These are phyloP conservation scores for Pezicula rhizophila DNA, from an alignment of 2,329 filamentous ascomycete species.

Conservation along the genomic window DNA sequence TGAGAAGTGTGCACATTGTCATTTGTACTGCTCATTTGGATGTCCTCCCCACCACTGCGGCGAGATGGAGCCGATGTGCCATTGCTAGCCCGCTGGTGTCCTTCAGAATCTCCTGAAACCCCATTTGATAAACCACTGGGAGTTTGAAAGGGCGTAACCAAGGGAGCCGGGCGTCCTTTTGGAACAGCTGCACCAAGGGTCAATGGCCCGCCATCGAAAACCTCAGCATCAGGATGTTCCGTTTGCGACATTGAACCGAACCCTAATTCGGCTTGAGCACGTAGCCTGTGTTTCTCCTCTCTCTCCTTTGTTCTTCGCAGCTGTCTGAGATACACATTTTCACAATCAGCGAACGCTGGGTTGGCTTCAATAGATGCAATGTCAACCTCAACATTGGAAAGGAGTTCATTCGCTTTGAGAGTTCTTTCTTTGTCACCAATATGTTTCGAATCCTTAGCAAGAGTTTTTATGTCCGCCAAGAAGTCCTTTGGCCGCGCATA, in stretches of 20 bases:
- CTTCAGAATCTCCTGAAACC: constrained; percentile 37
- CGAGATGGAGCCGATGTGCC: constrained; percentile 44
- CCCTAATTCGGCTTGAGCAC: constrained; percentile 8
- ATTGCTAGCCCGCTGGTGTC: constrained; percentile 43
- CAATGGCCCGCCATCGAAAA: constrained; percentile 41
- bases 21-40: constrained; percentile 55
- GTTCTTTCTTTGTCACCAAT: constrained; percentile 77
- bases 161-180: constrained; percentile 31
- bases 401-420: constrained; percentile 83
- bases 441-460: constrained; percentile 79
- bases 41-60: constrained; percentile 39
- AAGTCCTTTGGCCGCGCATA: constrained; percentile 91
- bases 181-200: constrained; percentile 61
- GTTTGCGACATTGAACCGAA: constrained; percentile 35
- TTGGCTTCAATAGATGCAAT: constrained; percentile 69
- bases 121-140: constrained; percentile 56
- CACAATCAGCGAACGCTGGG: constrained; percentile 67
- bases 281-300: constrained; percentile 55
- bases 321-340: constrained; percentile 72
- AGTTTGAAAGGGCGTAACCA: constrained; percentile 33
- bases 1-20: constrained; percentile 32
- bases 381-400: constrained; percentile 91
- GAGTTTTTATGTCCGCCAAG: constrained; percentile 74
- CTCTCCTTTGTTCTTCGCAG: constrained; percentile 54
- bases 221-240: constrained; percentile 33